Evolutionary conservation across 169 alveolate species (phyloP), one percentile per base, ranked within the genome.

Genomic region (Eimeria tenella): DNA sequence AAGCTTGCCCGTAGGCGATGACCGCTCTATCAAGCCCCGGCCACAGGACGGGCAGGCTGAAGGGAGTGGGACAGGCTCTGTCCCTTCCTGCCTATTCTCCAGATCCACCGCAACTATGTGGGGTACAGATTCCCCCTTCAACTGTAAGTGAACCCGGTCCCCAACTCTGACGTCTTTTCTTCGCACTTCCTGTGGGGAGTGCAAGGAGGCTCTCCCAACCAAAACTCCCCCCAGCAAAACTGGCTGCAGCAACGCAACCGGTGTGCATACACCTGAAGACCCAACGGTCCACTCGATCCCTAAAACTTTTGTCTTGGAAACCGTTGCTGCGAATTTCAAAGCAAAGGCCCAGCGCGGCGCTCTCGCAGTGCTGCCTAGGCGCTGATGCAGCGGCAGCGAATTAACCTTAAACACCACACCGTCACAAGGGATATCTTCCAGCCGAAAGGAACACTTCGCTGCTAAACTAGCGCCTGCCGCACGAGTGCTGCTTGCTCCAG

Each of bases 271-370:
- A 50, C 86, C 86, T n/a, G 86, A 75, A 17, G 86, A 75, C 15
- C 86, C 86, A 3, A 75, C 86, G 6, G 86, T 75, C 86, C 86
- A 75, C 65, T 75, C 86, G 6, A 75, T 25, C 11, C 65, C 86
- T 23, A 75, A 1, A 4, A 75, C 86, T 11, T 42, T 3, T 4
- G 86, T 75, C 42, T 42, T 5, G 10, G 86, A 9, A 6, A 4
- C 86, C 17, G 42, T 60, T 13, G 86, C 86, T 8, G 86, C 65
- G 49, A 75, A 75, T 60, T 75, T 75, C 50, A 75, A n/a, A 52
- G 86, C 86, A 15, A 75, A 75, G 7, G 86, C 86, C 86, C 86
- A 75, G 9, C 86, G 86, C 15, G 86, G 86, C 6, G 86, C 86
- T 9, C 86, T n/a, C 86, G 86, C 23, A 9, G 86, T 75, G 86